Base-by-base conservation (phyloP, 2,329 filamentous ascomycete species). In the Fusarium sp. region DNA sequence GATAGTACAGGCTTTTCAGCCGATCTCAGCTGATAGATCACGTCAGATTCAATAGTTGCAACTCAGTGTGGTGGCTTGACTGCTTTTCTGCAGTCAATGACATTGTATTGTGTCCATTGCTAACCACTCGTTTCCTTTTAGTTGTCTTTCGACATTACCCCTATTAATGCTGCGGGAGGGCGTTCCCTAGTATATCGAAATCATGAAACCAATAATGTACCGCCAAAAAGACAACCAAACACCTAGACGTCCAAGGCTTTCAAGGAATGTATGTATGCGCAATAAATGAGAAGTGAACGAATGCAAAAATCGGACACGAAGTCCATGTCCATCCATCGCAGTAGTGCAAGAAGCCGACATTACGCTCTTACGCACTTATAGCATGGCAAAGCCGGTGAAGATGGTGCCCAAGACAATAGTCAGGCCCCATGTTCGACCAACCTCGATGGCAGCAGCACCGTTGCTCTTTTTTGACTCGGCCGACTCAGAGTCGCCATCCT, bases 321-420 rank as follows among this genome's bases (percentile, higher is more conserved):
- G 45, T 37, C 22, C 30, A 29, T 46, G 44, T n/a, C 24, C 25
- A 42, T n/a, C 42, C 25, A 47, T 24, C 10, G 24, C 37, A 42
- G 24, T 29, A 14, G 6, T 30, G 29, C 18, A 44, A 45, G 13
- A 25, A 25, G 30, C 48, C 13, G 14, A 12, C 30, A 29, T 42
- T 37, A 4, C 14, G 24, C 29, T 13, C 22, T 12, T 12, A 29
- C 20, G 20, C 24, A 34, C 32, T 77, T 73, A 82, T 60, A 84
- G 72, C 74, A 83, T 74, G 37, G 81, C 81, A 62, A 83, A 82
- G 16, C 81, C 81, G 48, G 78, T 76, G 65, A 82, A 80, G 62
- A 84, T 70, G 62, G 78, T 77, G 18, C 77, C 78, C 30, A 83
- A 57, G 13, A 84, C 75, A 11, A 83, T 61, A 10, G 75, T 74